Conservation (phyloP, 2,329 filamentous ascomycete genomes). For the Colletotrichum musae region DNA sequence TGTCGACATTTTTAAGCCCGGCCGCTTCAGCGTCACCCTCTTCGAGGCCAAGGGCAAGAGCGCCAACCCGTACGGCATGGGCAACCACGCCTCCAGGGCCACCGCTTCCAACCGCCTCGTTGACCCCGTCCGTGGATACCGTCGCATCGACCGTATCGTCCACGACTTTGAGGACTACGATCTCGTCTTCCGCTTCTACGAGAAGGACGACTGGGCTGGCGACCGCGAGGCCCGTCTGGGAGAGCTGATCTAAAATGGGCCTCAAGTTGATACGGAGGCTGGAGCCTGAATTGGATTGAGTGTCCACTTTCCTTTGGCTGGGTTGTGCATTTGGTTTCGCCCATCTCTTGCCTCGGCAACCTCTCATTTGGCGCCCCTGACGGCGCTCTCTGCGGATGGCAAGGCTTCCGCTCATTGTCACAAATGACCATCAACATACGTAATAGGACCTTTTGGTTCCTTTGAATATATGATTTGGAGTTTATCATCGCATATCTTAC, state of each 20-base stretch:
- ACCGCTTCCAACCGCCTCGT: conserved; percentile 68
- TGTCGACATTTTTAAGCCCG: conserved; percentile 94
- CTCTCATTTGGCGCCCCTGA: neutral
- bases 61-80: conserved; percentile 57
- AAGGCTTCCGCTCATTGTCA: neutral
- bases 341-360: neutral
- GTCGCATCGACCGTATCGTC: conserved; percentile 92
- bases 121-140: conserved; percentile 88
- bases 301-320: neutral
- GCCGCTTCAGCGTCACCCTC: conserved; percentile 96
- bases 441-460: neutral
- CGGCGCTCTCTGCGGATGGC: neutral
- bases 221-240: conserved; percentile 68
- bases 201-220: conserved; percentile 83
- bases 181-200: conserved; percentile 95
- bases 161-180: conserved; percentile 99
- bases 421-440: neutral
- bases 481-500: neutral
- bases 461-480: conserved; percentile 29
- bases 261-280: neutral
- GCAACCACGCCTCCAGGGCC: conserved; percentile 56
- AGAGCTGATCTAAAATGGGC: conserved; percentile 57
- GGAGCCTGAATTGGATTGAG: neutral
- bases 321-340: neutral
- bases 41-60: conserved; percentile 86